phyloP scores from a whole-genome alignment of 768 basidiomycete species.

The Boletus rufocinnamomeus region DNA sequence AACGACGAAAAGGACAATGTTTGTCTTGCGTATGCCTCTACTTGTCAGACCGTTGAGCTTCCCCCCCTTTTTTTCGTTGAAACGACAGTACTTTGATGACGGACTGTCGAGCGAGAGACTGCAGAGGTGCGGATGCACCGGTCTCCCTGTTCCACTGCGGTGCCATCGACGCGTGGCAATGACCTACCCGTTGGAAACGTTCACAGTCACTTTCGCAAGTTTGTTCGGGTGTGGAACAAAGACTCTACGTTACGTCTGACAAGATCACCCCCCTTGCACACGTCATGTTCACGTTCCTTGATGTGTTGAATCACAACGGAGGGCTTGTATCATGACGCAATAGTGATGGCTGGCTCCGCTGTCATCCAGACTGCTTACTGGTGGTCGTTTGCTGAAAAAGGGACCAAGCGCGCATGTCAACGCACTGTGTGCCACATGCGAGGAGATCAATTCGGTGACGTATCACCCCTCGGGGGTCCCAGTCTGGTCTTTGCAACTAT shows the following conservation, averaged over 20 bases:
- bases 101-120: conserved; percentile 14
- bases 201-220: conserved; percentile 92
- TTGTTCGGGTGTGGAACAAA: conserved; percentile 87
- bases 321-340: too few relatives aligned
- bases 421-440: too few relatives aligned
- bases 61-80: conserved; percentile 27
- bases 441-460: too few relatives aligned
- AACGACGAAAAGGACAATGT: conserved; percentile 70
- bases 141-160: neutral
- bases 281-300: neutral
- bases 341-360: too few relatives aligned
- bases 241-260: conserved; percentile 51
- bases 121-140: neutral
- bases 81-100: conserved; percentile 59
- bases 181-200: neutral
- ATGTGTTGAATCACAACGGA: neutral
- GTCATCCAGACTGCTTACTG: too few relatives aligned
- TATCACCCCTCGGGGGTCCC: too few relatives aligned
- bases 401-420: too few relatives aligned
- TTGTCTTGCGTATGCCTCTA: conserved; percentile 8
- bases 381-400: too few relatives aligned
- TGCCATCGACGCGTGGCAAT: conserved; percentile 34
- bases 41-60: neutral
- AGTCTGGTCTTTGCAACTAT: too few relatives aligned
- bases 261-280: too few relatives aligned